phyloP scores from a whole-genome alignment of 208 protist species.

The Trichomonas tenax region DNA sequence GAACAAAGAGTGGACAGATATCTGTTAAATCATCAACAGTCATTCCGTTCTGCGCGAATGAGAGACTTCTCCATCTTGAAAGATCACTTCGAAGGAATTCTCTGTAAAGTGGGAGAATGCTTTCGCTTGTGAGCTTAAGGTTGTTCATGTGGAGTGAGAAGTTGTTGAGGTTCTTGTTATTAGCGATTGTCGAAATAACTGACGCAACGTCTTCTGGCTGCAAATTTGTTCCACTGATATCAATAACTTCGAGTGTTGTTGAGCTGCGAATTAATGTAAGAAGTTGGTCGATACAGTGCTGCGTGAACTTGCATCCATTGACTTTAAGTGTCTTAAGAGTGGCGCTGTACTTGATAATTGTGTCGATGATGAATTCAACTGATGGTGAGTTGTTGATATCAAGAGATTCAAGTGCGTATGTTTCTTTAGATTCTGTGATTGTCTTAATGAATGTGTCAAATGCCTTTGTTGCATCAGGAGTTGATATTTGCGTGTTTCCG shows the following conservation, averaged over 20 bases:
- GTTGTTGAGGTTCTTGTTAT: not conserved
- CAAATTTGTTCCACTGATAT: not conserved
- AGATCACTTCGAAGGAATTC: not conserved
- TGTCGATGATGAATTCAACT: not conserved
- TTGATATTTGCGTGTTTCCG: not conserved
- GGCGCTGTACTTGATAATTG: not conserved
- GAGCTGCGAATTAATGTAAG: not conserved
- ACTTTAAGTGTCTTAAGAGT: not conserved
- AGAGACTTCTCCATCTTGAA: not conserved
- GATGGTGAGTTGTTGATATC: not conserved
- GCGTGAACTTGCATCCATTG: not conserved
- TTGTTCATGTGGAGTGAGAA: not conserved
- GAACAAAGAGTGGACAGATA: not conserved
- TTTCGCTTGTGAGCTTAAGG: not conserved
- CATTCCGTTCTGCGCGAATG: not conserved
- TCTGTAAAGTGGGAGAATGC: not conserved
- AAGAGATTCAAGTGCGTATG: not conserved
- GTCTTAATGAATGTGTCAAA: not conserved
- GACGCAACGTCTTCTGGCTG: not conserved
- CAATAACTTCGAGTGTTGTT: not conserved
- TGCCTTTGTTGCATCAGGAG: not conserved
- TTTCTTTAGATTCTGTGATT: not conserved
- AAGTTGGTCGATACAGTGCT: not conserved
- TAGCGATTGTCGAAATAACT: not conserved
- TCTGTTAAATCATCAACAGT: not conserved